These are phyloP conservation scores for Thelonectria olida DNA, from an alignment of 2,329 filamentous ascomycete species.

Conservation along the genomic window DNA sequence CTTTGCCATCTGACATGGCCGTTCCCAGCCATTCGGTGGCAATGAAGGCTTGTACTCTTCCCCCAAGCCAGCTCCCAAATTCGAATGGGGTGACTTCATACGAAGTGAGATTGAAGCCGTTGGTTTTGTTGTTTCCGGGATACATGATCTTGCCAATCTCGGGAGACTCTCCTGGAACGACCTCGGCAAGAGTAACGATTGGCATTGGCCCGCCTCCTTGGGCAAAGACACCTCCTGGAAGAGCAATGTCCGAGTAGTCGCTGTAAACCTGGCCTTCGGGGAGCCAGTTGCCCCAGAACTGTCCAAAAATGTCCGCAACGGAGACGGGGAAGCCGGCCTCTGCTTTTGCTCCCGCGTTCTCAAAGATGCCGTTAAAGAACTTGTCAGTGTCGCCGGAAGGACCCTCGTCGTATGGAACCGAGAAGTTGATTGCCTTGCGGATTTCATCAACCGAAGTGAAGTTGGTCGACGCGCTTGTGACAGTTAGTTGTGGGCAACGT, in stretches of 20 bases:
- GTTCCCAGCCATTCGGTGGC: constrained; percentile 42
- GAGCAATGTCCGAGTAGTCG: constrained; percentile 38
- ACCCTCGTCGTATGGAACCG: constrained; percentile 27
- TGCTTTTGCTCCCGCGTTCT: constrained; percentile 34
- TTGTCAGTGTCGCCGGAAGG: constrained; percentile 23
- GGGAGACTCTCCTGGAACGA: constrained; percentile 40
- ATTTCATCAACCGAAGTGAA: constrained; percentile 33
- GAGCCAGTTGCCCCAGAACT: constrained; percentile 40
- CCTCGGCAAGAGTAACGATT: constrained; percentile 39
- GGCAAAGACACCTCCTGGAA: constrained; percentile 22
- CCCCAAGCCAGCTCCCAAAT: constrained; percentile 45
- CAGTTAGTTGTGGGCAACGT: accelerated
- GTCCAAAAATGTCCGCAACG: constrained; percentile 39
- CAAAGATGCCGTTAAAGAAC: constrained; percentile 31
- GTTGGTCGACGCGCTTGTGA: constrained; percentile 36
- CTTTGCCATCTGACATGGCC: constrained; percentile 36
- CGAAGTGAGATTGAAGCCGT: constrained; percentile 42
- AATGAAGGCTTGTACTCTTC: constrained; percentile 41
- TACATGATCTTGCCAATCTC: constrained; percentile 41
- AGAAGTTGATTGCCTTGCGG: constrained; percentile 35
- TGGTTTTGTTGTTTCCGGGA: constrained; percentile 37
- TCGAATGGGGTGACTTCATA: constrained; percentile 47
- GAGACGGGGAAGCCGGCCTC: constrained; percentile 38
- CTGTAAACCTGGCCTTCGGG: constrained; percentile 24
- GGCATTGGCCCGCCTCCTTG: constrained; percentile 40